phyloP scores from a whole-genome alignment of 768 basidiomycete species.

The Calocybe indica region DNA sequence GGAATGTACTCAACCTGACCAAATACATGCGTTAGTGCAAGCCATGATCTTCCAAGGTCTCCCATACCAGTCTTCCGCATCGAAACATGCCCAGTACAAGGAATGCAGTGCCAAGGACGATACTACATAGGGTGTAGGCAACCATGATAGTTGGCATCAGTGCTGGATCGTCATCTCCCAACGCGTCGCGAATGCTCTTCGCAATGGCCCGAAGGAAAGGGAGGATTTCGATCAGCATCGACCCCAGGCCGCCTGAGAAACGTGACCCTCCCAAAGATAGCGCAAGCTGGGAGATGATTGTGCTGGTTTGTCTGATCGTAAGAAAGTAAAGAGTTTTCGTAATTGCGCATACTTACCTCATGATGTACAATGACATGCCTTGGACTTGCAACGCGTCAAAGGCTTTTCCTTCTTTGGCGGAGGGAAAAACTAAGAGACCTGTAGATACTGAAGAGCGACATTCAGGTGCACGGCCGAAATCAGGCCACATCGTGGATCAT shows the following conservation, averaged over 20 bases:
- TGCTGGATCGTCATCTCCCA: slow-evolving; percentile 15
- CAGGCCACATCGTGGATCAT: too few species aligned
- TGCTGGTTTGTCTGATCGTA: slow-evolving; percentile 2
- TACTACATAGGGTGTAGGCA: slow-evolving; percentile 15
- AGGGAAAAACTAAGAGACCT: slow-evolving; percentile 15
- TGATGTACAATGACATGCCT: slow-evolving; percentile 18
- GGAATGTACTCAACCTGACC: slow-evolving; percentile 18
- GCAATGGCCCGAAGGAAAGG: slow-evolving; percentile 15
- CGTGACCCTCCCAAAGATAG: slow-evolving; percentile 18
- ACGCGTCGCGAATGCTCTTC: slow-evolving; percentile 12
- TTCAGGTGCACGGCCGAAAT: too few species aligned
- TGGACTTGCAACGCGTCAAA: slow-evolving; percentile 15
- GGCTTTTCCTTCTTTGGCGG: slow-evolving; percentile 6
- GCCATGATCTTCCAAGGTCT: background rate
- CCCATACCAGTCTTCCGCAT: slow-evolving; percentile 13
- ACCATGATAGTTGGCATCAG: slow-evolving; percentile 19
- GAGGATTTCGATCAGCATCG: slow-evolving; percentile 18
- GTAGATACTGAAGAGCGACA: slow-evolving; percentile 10
- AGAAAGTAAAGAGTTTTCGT: background rate
- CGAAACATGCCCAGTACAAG: slow-evolving; percentile 14
- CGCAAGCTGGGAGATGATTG: slow-evolving; percentile 12
- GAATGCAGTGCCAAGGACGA: slow-evolving; percentile 14
- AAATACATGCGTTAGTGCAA: background rate
- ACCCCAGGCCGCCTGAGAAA: slow-evolving; percentile 14
- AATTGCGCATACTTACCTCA: slow-evolving; percentile 7